A percentile compares a stretch with the other conserved stretches of the same genome.
Evolutionary conservation across 2,329 filamentous ascomycete genomes (phyloP).

Genomic region (Cercospora citrullina): DNA sequence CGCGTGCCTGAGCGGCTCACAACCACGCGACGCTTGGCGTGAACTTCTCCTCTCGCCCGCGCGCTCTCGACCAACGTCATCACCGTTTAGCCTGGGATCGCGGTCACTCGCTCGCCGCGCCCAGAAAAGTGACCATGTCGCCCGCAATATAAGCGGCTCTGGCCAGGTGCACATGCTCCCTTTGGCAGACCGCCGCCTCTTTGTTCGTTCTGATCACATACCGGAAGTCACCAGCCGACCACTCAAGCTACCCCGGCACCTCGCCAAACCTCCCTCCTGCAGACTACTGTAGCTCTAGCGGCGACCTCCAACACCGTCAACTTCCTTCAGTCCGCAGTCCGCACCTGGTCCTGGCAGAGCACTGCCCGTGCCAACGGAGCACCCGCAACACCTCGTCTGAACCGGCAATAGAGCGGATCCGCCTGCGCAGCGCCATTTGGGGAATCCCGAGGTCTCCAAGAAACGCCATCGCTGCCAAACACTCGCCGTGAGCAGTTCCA

Average conservation of each 20-base stretch:
- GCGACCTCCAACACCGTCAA: slow-evolving; percentile 4
- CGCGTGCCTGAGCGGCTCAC: not conserved
- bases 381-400: not conserved
- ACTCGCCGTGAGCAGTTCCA: slow-evolving; percentile 8
- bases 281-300: slow-evolving; percentile 24
- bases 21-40: not conserved
- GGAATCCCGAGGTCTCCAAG: slow-evolving; percentile 7
- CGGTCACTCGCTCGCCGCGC: not conserved
- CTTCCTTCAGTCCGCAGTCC: slow-evolving; percentile 35
- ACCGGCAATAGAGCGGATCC: slow-evolving; percentile 7
- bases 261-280: slow-evolving; percentile 20
- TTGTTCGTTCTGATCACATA: not conserved
- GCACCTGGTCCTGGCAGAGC: slow-evolving; percentile 4
- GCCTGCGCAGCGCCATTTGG: slow-evolving; percentile 10
- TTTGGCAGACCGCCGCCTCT: not conserved
- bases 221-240: not conserved
- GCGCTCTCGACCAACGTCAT: slow-evolving; percentile 1
- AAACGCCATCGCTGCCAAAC: not conserved
- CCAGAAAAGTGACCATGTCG: not conserved
- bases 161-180: not conserved
- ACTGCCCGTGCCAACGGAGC: slow-evolving; percentile 11
- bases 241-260: slow-evolving; percentile 1
- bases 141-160: not conserved
- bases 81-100: not conserved
- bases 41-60: not conserved